Evolutionary conservation across 345 rosid genomes (phyloP).

Genomic region (Syzygium oleosum): DNA sequence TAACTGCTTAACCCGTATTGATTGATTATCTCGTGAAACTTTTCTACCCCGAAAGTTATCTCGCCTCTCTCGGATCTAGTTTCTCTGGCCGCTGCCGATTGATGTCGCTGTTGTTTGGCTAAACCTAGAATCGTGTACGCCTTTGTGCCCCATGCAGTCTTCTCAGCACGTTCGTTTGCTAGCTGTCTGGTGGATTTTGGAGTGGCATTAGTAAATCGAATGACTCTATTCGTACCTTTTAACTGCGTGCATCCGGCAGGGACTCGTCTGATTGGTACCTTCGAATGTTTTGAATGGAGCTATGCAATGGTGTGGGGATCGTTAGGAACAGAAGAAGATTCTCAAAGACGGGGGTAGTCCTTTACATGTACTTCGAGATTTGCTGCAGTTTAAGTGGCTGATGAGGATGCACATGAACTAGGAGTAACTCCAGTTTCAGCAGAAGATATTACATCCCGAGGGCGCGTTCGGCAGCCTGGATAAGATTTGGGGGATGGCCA

Average conservation of each 20-base stretch:
- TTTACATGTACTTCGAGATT: neutral
- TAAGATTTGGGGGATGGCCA: neutral
- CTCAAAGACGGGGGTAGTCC: neutral
- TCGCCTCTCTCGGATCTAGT: too few species aligned
- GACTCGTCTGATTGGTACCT: neutral
- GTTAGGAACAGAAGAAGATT: neutral
- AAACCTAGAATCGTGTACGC: rapidly evolving
- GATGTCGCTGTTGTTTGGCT: neutral
- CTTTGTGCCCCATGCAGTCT: neutral
- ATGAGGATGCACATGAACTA: neutral
- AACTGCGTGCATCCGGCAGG: too few species aligned
- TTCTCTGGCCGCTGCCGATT: too few species aligned
- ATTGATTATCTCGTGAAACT: neutral
- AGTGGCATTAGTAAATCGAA: neutral
- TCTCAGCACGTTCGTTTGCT: neutral
- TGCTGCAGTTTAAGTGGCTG: neutral
- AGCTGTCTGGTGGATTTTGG: neutral
- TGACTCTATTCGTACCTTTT: neutral
- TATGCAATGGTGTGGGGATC: neutral
- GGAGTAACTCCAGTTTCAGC: too few species aligned
- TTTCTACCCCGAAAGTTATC: neutral
- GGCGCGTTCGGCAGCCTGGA: neutral
- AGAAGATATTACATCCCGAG: neutral
- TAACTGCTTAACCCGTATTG: neutral
- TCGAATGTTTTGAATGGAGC: neutral